Conservation (phyloP, 495 filamentous ascomycete species). For the Cudoniella acicularis region DNA sequence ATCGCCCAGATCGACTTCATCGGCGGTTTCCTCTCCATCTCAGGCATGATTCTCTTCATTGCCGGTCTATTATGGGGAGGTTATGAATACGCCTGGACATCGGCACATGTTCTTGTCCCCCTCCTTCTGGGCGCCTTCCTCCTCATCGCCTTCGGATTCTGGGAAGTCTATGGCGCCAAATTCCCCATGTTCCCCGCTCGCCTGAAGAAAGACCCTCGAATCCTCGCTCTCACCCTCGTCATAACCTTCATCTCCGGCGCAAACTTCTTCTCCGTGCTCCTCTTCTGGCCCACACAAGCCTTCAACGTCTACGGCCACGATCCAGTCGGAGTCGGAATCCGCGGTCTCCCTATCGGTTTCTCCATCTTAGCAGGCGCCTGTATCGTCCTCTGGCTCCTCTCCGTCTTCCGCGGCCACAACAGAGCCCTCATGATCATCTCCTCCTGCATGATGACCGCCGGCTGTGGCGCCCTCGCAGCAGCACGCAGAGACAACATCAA, state of each 20-base stretch:
- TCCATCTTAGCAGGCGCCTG: conserved; percentile 60
- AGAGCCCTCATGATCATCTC: conserved; percentile 58
- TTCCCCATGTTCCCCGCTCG: conserved; percentile 64
- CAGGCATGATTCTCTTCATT: conserved; percentile 61
- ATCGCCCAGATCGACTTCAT: conserved; percentile 59
- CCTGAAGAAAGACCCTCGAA: conserved; percentile 60
- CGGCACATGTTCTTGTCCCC: conserved; percentile 55
- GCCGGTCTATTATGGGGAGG: conserved; percentile 67
- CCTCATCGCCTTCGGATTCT: conserved; percentile 52
- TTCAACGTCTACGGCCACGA: conserved; percentile 74
- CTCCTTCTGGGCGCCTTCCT: conserved; percentile 53
- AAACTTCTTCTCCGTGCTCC: conserved; percentile 71
- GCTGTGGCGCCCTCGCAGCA: conserved; percentile 59
- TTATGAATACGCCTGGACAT: conserved; percentile 60
- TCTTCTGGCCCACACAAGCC: conserved; percentile 72
- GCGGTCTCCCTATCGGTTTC: conserved; percentile 63
- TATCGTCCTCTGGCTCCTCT: conserved; percentile 58
- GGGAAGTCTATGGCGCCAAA: conserved; percentile 58
- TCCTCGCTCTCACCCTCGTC: conserved; percentile 58
- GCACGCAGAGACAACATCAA: conserved; percentile 56
- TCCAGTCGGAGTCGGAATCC: conserved; percentile 61
- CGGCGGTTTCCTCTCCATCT: conserved; percentile 63
- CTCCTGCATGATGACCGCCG: conserved; percentile 66
- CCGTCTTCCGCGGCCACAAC: conserved; percentile 58
- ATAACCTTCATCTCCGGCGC: conserved; percentile 73